phyloP scores from a whole-genome alignment of 352 stramenopile genomes.

The Phytopythium oedochilum region DNA sequence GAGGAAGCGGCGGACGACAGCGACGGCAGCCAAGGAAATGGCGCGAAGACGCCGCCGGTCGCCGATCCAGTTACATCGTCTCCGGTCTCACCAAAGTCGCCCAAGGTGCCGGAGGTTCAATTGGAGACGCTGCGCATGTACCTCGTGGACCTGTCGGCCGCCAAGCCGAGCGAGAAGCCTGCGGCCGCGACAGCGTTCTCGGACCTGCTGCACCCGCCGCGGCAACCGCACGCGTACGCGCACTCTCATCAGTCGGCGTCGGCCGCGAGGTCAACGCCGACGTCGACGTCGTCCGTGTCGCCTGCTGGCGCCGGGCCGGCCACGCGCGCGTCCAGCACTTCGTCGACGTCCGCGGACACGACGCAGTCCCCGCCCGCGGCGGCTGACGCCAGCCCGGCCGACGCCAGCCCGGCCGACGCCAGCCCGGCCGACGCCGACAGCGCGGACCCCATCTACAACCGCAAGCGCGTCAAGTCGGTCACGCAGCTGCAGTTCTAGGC shows the following conservation, averaged over 20 bases:
- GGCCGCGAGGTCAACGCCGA: constrained; percentile 8
- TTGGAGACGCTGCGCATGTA: constrained; percentile 72
- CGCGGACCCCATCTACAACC: constrained; percentile 13
- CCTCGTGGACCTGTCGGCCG: constrained; percentile 29
- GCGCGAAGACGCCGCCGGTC: neutral
- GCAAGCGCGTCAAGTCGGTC: constrained; percentile 21
- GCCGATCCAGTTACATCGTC: neutral
- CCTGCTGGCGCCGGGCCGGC: neutral
- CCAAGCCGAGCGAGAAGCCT: constrained; percentile 12
- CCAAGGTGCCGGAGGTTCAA: constrained; percentile 8
- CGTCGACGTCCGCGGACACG: neutral
- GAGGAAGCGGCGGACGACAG: constrained; percentile 11
- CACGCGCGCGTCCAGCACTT: no score
- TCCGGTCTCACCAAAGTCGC: neutral
- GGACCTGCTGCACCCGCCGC: constrained; percentile 29
- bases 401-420: constrained; percentile 3
- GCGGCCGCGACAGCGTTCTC: constrained; percentile 18
- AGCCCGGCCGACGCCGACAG: neutral
- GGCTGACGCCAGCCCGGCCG: neutral
- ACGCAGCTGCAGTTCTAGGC: constrained; percentile 18
- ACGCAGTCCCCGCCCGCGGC: neutral
- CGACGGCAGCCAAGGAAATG: constrained; percentile 7
- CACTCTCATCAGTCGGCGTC: constrained; percentile 1
- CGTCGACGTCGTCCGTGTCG: neutral
- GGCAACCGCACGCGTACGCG: constrained; percentile 7